Evolutionary conservation across 148 eudicot species (phyloP), one percentile per base, ranked within the genome.

Genomic region (Rhododendron simsii): DNA sequence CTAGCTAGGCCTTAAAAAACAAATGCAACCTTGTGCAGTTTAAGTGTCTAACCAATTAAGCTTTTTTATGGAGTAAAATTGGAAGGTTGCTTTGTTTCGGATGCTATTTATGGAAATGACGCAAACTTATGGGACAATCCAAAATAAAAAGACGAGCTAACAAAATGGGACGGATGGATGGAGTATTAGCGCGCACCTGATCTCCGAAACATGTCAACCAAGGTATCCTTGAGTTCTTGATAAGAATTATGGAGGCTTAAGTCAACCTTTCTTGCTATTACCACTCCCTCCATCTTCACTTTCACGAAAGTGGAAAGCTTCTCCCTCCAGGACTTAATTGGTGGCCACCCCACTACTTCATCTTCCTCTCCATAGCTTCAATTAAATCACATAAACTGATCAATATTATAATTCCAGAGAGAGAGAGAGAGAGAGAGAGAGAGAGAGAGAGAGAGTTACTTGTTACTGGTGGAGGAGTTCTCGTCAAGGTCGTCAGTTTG

Each of bases 231-330:
- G 16, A 95, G 93, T 4, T 91, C 48, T 39, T 92, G 86, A 86
- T 91, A 95, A 85, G 91, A 92, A 15, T 86, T 87, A 76, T 90
- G 87, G 3, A 84, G 78, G 30, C 86, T 90, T 73, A 95, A 74
- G 73, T 94, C 94, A 77, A 94, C 88, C 89, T 95, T 95, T 78
- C 98, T 89, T 82, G 92, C 95, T 28, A 95, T 94, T 55, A 82
- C 87, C 82, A 84, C 90, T 55, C 98, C 98, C 87, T 94, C 95
- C 91, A 95, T 95, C 89, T 91, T 92, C 89, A 91, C 98, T 91
- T 95, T 95, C 83, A 95, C 93, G 35, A 84, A 92, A 83, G 75
- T 83, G 1, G 93, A 89, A 81, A 85, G 44, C 81, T 90, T 92
- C 89, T 88, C 91, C 86, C 95, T 89, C 86, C 87, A 83, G 1